phyloP scores from a whole-genome alignment of 148 eudicot species.

The Silene uniflora region DNA sequence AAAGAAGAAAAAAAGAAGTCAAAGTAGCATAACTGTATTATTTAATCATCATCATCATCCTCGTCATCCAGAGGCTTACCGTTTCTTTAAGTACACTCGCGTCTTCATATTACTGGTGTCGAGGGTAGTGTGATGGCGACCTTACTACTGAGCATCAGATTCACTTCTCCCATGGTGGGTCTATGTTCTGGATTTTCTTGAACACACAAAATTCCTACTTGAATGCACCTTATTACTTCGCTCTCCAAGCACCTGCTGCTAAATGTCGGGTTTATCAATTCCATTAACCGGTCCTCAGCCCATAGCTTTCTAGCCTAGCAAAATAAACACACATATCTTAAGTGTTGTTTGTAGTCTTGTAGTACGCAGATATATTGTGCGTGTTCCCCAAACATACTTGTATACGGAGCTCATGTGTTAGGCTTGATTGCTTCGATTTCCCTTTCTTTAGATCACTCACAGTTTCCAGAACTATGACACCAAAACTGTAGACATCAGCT shows the following conservation, averaged over 20 bases:
- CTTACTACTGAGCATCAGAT: not conserved
- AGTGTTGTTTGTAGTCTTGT: not conserved
- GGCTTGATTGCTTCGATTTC: not conserved
- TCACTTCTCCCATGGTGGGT: not conserved
- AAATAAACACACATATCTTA: not conserved
- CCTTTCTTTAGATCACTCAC: not conserved
- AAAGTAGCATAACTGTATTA: too few relatives aligned
- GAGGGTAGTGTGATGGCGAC: not conserved
- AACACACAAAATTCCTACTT: not conserved
- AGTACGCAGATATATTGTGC: not conserved
- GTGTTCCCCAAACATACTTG: not conserved
- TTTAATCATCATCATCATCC: too few relatives aligned
- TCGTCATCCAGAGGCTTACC: too few relatives aligned
- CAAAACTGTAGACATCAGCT: not conserved
- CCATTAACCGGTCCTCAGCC: not conserved
- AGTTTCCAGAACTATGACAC: not conserved
- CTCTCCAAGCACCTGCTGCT: not conserved
- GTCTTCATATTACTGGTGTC: too few relatives aligned
- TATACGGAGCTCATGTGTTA: not conserved
- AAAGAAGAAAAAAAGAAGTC: too few relatives aligned
- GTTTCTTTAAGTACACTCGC: too few relatives aligned
- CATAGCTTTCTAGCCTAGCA: not conserved
- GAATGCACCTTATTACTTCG: too few relatives aligned
- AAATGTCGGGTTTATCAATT: not conserved
- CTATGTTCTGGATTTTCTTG: not conserved